Evolutionary conservation across 768 basidiomycete species (phyloP), one percentile per base, ranked within the genome.

Genomic region (Psilocybe tampanensis): DNA sequence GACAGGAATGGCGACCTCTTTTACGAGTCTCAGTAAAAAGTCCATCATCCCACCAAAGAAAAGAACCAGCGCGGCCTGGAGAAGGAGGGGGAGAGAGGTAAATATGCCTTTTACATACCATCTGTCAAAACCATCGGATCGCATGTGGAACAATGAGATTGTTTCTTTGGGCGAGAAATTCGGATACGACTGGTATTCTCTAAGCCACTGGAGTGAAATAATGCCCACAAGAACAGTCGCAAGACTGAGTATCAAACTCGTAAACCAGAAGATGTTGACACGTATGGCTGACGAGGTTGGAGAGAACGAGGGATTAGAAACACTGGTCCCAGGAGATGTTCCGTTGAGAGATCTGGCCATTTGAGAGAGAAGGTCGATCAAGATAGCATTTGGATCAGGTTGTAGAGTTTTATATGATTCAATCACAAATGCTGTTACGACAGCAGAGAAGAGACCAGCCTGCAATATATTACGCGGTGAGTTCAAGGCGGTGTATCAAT

Each of bases 11-110:
- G 64, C 64, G 4, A 71, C 59, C 3, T 24, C 26, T 36, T 63
- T 52, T 13, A 61, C 45, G 0, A 60, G 39, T 18, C 23, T 26
- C 62, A 59, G 60, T 19, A 71, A 34, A 9, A 69, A 59, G 33
- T 66, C 63, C 26, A 68, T 43, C 17, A 71, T 41, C 2, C 68
- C 68, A 2, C 53, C 61, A 24, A 69, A 69, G 49, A 71, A 71
- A 15, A 70, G 61, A 7, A 68, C 57, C 15, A 71, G 52, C 4
- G 69, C 57, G 13, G 48, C 19, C 39, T 71, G 69, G 11, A 71
- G 60, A 6, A 71, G 60, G 15, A 71, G 45, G 3, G 70, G 68
- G 2, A 70, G 60, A 3, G 60, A 19, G 5, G 63, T 51, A 13
- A 71, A 49, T 17, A 70, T 67, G 5, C 39, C 34, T 6, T 61